These are phyloP conservation scores for Phragmites australis DNA, from an alignment of 176 grass and related monocot species.

Conservation along the genomic window DNA sequence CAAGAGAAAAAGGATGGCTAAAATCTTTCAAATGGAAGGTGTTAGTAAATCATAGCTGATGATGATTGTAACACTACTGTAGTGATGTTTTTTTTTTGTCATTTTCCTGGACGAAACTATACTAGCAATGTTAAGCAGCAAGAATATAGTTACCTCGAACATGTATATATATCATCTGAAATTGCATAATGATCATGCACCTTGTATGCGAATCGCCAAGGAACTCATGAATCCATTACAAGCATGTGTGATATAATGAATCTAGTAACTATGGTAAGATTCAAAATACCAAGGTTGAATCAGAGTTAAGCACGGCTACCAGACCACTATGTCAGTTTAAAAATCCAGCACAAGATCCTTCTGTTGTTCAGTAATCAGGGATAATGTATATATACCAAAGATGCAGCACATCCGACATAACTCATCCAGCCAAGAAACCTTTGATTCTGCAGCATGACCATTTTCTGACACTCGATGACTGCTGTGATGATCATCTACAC, in stretches of 20 bases:
- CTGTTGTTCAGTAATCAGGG: neutral
- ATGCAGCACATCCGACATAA: neutral
- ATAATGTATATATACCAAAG: neutral
- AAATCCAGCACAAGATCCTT: neutral
- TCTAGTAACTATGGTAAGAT: neutral
- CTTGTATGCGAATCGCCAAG: too few relatives aligned
- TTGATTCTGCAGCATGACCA: neutral
- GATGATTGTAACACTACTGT: too few relatives aligned
- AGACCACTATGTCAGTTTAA: neutral
- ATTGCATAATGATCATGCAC: too few relatives aligned
- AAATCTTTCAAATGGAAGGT: too few relatives aligned
- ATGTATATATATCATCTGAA: too few relatives aligned
- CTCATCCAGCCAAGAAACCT: neutral
- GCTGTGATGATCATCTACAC: neutral
- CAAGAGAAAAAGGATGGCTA: too few relatives aligned
- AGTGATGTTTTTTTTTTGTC: too few relatives aligned
- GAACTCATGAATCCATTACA: too few relatives aligned
- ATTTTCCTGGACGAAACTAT: too few relatives aligned
- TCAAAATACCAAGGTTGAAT: neutral
- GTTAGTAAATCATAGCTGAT: too few relatives aligned
- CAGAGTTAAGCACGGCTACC: neutral
- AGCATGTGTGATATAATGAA: neutral
- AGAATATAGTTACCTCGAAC: too few relatives aligned
- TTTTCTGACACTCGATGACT: constrained; percentile 6
- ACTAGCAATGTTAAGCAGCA: too few relatives aligned